Conservation (phyloP, 2,329 filamentous ascomycete species). For the Aplosporella prunicola region DNA sequence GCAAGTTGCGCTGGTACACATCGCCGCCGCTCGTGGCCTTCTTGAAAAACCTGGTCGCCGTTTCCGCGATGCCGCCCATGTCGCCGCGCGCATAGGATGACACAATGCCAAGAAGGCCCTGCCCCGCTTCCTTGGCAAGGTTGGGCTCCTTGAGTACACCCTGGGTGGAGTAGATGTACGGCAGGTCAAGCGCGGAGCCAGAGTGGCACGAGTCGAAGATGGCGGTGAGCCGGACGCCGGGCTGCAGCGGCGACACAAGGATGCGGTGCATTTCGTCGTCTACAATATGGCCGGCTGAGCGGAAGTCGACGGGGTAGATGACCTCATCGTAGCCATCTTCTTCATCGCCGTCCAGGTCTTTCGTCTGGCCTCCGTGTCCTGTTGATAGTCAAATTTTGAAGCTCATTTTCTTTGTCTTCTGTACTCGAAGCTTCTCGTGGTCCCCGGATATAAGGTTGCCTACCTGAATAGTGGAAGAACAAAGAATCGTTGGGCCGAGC, state of each 20-base stretch:
- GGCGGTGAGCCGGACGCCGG: conserved; percentile 74
- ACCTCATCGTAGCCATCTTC: conserved; percentile 76
- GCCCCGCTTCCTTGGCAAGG: conserved; percentile 67
- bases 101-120: conserved; percentile 61
- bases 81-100: conserved; percentile 76
- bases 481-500: conserved; percentile 85
- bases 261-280: conserved; percentile 76
- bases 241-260: conserved; percentile 66
- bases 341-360: conserved; percentile 70
- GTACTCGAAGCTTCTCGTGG: neutral
- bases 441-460: too few species aligned
- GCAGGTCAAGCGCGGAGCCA: conserved; percentile 65
- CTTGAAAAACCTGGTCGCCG: conserved; percentile 79
- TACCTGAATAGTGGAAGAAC: conserved; percentile 95
- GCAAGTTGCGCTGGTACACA: conserved; percentile 67
- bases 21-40: conserved; percentile 72
- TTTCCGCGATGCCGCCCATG: conserved; percentile 67
- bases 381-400: conserved; percentile 1
- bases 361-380: conserved; percentile 74
- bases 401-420: conserved; percentile 11
- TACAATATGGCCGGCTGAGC: conserved; percentile 69
- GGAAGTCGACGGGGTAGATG: conserved; percentile 75
- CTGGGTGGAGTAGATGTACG: conserved; percentile 73
- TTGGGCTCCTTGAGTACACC: conserved; percentile 74
- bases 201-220: conserved; percentile 80